Conservation (phyloP, 352 stramenopile species). For the Phytopythium ostracodes region DNA sequence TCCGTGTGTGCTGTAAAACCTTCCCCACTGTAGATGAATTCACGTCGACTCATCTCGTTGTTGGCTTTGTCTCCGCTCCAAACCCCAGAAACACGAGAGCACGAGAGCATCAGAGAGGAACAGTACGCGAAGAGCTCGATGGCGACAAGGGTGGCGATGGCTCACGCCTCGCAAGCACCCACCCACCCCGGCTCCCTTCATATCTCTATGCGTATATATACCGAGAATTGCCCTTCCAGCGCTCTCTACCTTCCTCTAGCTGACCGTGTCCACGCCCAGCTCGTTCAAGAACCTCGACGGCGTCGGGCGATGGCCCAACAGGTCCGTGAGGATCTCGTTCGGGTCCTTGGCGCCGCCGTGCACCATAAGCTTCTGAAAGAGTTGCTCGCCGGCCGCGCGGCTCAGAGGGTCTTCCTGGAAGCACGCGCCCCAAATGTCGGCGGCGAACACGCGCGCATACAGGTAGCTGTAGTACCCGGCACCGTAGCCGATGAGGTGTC, state of each 20-base stretch:
- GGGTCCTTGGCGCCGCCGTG: slow-evolving; percentile 88
- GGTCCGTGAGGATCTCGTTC: slow-evolving; percentile 68
- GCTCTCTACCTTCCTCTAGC: not conserved
- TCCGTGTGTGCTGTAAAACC: not conserved
- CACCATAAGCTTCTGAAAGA: slow-evolving; percentile 74
- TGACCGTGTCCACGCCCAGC: slow-evolving; percentile 43
- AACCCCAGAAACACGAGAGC: not conserved
- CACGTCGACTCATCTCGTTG: not conserved
- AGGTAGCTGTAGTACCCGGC: slow-evolving; percentile 92
- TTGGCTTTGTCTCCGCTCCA: not conserved
- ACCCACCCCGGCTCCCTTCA: not conserved
- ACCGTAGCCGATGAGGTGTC: slow-evolving; percentile 88
- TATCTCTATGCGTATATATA: slow-evolving; percentile 6
- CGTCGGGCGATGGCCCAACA: slow-evolving; percentile 64
- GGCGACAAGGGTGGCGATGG: not conserved
- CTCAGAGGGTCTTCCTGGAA: slow-evolving; percentile 68
- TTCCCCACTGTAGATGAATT: not conserved
- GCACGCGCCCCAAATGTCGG: slow-evolving; percentile 79
- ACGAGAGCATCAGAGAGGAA: not conserved
- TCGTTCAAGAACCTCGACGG: slow-evolving; percentile 65
- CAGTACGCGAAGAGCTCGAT: not conserved
- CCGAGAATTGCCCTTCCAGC: not conserved
- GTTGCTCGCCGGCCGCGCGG: slow-evolving; percentile 39
- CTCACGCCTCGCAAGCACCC: not conserved
- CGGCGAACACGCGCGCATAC: slow-evolving; percentile 88